phyloP scores from a whole-genome alignment of 352 stramenopile genomes.

The Phytopythium boreale region DNA sequence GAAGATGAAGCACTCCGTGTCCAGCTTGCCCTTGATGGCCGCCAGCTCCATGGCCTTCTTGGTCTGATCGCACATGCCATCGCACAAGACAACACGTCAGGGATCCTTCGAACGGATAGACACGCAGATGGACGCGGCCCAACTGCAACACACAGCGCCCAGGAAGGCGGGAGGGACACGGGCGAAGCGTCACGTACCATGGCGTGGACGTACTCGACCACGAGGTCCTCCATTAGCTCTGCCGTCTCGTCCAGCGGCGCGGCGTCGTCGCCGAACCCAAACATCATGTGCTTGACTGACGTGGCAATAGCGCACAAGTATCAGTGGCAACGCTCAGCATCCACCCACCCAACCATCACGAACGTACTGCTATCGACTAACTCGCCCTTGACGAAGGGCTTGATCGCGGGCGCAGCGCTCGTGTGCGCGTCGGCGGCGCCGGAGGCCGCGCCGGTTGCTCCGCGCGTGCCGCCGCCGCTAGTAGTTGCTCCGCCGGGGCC shows the following conservation, averaged over 20 bases:
- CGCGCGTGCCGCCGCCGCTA: not conserved
- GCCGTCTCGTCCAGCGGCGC: conserved; percentile 72
- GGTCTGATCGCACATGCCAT: conserved; percentile 37
- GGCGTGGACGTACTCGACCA: conserved; percentile 75
- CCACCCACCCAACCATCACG: not conserved
- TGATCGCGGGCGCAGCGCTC: conserved; percentile 25
- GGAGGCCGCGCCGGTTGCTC: not conserved
- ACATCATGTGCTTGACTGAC: conserved; percentile 90
- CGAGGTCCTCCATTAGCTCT: conserved; percentile 84
- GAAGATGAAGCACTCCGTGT: conserved; percentile 89
- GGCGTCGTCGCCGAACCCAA: conserved; percentile 78
- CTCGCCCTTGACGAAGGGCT: conserved; percentile 78
- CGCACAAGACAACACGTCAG: not conserved
- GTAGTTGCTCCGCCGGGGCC: conserved; percentile 3
- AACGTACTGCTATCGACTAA: conserved; percentile 81
- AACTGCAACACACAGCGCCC: not conserved
- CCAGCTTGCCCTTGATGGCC: conserved; percentile 80
- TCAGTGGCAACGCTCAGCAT: not conserved
- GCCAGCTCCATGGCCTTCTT: conserved; percentile 85
- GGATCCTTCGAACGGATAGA: not conserved
- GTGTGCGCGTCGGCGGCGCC: conserved; percentile 11
- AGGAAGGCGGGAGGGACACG: not conserved
- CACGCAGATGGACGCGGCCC: not conserved
- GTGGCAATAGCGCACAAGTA: too few relatives aligned
- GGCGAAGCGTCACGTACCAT: conserved; percentile 49